Evolutionary conservation across 2,329 filamentous ascomycete genomes (phyloP).

Genomic region (Xylaria sp.): DNA sequence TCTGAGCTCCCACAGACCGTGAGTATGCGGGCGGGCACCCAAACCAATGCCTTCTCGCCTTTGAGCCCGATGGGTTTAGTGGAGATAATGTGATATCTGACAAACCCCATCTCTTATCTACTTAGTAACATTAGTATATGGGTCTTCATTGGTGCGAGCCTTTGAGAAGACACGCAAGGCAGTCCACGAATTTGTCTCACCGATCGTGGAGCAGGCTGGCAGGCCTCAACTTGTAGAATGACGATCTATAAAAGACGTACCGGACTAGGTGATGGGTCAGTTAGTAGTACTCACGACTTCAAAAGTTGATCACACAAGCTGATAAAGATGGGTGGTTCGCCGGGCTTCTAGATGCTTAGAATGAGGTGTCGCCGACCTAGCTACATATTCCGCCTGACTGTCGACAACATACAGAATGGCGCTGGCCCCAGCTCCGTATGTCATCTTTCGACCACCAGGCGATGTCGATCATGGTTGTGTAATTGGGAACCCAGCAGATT

Average conservation of each 20-base stretch:
- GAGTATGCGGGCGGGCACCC: background rate
- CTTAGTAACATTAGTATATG: background rate
- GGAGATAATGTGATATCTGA: slow-evolving; percentile 11
- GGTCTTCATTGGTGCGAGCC: background rate
- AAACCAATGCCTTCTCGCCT: background rate
- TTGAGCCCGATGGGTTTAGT: background rate
- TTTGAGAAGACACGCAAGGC: background rate
- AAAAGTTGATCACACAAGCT: slow-evolving; percentile 12
- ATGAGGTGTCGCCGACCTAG: background rate
- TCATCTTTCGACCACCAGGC: background rate
- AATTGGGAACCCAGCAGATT: background rate
- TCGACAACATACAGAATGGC: background rate
- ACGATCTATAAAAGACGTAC: background rate
- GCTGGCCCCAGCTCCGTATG: background rate
- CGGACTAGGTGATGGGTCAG: slow-evolving; percentile 20
- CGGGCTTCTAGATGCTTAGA: background rate
- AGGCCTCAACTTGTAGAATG: background rate
- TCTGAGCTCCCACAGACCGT: too few species aligned
- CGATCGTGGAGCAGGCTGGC: background rate
- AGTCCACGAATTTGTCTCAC: background rate
- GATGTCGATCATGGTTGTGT: too few species aligned
- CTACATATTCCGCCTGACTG: background rate
- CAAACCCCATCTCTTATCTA: background rate
- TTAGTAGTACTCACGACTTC: background rate
- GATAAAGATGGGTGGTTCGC: background rate